Evolutionary conservation across 116 monocot species (phyloP).

Genomic region (Dioscorea cayenensis): DNA sequence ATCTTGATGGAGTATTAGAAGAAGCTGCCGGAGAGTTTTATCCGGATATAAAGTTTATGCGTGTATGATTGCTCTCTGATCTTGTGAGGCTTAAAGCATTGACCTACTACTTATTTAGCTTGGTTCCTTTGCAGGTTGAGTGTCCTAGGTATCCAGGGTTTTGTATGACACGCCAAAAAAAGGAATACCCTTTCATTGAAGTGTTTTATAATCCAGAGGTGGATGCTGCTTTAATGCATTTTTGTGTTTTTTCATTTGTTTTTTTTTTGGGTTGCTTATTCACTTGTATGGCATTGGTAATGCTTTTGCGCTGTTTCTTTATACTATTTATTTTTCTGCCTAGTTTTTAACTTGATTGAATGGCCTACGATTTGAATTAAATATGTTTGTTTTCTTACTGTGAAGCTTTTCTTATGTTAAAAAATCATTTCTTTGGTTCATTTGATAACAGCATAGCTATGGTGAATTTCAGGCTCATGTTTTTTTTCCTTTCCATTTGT

Average conservation of each 20-base stretch:
- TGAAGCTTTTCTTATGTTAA: background rate
- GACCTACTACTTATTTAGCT: background rate
- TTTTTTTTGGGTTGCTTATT: background rate
- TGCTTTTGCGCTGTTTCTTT: background rate
- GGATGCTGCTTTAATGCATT: background rate
- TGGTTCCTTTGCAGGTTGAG: conserved; percentile 47
- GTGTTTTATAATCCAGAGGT: conserved; percentile 85
- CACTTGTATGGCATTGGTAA: background rate
- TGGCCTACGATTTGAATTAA: background rate
- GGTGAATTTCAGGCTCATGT: background rate
- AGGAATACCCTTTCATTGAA: conserved; percentile 94
- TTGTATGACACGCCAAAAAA: conserved; percentile 83
- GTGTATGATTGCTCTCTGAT: conserved; percentile 31
- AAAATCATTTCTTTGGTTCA: too few species aligned
- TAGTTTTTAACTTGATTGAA: background rate
- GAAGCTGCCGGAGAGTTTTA: conserved; percentile 88
- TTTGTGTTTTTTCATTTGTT: background rate
- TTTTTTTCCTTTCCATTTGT: background rate
- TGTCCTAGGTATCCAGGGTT: conserved; percentile 92
- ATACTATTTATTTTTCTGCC: background rate
- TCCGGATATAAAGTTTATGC: conserved; percentile 72
- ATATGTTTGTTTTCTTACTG: background rate
- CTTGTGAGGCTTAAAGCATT: background rate
- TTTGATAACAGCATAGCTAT: background rate
- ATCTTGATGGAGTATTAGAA: conserved; percentile 77